phyloP scores from a whole-genome alignment of 2,329 filamentous ascomycete genomes.

The Sordariomycetes sp. region DNA sequence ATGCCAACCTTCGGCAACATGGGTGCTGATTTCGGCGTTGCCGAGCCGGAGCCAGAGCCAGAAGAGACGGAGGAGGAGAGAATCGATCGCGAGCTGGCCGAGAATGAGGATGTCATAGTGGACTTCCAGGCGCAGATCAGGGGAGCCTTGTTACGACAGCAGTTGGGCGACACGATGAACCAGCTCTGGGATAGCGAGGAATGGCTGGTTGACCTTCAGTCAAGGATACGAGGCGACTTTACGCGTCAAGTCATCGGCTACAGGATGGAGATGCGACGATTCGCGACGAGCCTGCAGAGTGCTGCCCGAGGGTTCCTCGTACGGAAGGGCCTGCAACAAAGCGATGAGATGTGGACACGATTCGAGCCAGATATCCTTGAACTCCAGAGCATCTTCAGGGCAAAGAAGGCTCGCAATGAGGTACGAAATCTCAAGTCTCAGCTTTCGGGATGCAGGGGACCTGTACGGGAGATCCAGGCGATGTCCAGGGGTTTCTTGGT shows the following conservation, averaged over 20 bases:
- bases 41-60: slow-evolving; percentile 62
- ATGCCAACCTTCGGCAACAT: slow-evolving; percentile 99
- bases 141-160: slow-evolving; percentile 69
- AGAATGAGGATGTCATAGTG: slow-evolving; percentile 61
- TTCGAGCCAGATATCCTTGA: slow-evolving; percentile 64
- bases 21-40: slow-evolving; percentile 84
- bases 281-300: slow-evolving; percentile 74
- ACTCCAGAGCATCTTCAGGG: slow-evolving; percentile 74
- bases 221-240: slow-evolving; percentile 80
- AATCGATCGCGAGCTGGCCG: slow-evolving; percentile 69
- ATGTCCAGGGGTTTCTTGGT: slow-evolving; percentile 58
- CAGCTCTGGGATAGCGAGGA: slow-evolving; percentile 80
- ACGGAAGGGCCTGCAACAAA: slow-evolving; percentile 51
- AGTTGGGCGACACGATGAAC: slow-evolving; percentile 77
- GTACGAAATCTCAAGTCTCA: slow-evolving; percentile 47
- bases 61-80: slow-evolving; percentile 89
- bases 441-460: slow-evolving; percentile 52
- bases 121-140: slow-evolving; percentile 84
- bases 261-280: slow-evolving; percentile 70
- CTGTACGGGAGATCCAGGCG: slow-evolving; percentile 57
- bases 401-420: slow-evolving; percentile 52
- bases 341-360: slow-evolving; percentile 59
- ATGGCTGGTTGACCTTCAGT: slow-evolving; percentile 71
- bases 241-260: slow-evolving; percentile 76
- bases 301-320: slow-evolving; percentile 66